Base-by-base conservation (phyloP, 140 eudicot species). In the Cichorium intybus region DNA sequence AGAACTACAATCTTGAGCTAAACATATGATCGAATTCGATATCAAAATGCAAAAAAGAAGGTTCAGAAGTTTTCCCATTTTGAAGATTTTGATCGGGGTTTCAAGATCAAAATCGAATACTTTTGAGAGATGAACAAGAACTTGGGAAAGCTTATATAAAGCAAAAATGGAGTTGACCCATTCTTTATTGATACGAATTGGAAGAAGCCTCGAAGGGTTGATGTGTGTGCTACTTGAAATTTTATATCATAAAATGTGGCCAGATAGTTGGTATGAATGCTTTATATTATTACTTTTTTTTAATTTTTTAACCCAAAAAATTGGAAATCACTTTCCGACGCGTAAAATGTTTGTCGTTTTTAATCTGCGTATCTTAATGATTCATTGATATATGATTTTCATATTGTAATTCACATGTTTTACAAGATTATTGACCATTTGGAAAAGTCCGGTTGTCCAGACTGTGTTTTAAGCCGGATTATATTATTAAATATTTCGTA, bases 11-110 rank as follows among this genome's bases (percentile, higher is more conserved):
- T 62, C 47, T 62, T 71, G 77, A 35, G 70, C 77, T 5, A 56
- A 57, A 20, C 55, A 59, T 49, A 52, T 2, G 70, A 71, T 37
- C 5, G 1, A 60, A 15, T 37, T 71, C 12, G 77, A 62, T 52
- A 71, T 7, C 52, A 62, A 24, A 11, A 62, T 37, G n/a, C 46
- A 18, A 20, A 71, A 51, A 49, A 70, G 62, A 48, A 70, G 10
- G n/a, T 17, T 50, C 12, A 70, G 50, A 54, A 70, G 14, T 49
- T 52, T 71, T 12, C 64, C 70, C 77, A 71, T 71, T 45, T 57
- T 50, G 55, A 50, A 50, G 43, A 59, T 59, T 17, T 2, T 0
- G 67, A 21, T 58, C n/a, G 24, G 20, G 5, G 7, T 15, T 22
- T n/a, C n/a, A n/a, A 31, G 73, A 74, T 66, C 8, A 66, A 59